Evolutionary conservation across 1,284 basidiomycete genomes (phyloP).

Genomic region (Boletus smithii): DNA sequence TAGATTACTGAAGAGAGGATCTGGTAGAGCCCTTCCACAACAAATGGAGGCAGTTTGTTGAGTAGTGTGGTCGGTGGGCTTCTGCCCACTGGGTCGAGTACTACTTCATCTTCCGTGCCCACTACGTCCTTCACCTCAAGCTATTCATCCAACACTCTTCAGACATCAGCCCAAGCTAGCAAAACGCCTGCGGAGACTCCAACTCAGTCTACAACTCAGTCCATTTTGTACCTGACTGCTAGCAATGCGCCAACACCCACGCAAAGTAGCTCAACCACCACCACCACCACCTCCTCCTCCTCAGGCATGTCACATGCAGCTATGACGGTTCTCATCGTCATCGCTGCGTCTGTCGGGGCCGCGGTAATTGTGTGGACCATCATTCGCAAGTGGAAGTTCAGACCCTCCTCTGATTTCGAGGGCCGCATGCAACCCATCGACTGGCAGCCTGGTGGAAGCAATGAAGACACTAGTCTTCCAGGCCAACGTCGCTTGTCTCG

Average conservation of each 20-base stretch:
- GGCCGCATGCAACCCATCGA: slow-evolving; percentile 80
- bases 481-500: slow-evolving; percentile 54
- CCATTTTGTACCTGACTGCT: slow-evolving; percentile 18
- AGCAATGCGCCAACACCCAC: slow-evolving; percentile 22
- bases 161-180: slow-evolving; percentile 14
- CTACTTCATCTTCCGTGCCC: slow-evolving; percentile 14
- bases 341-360: slow-evolving; percentile 66
- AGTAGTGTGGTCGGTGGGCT: slow-evolving; percentile 11
- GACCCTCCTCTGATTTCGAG: slow-evolving; percentile 75
- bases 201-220: slow-evolving; percentile 20
- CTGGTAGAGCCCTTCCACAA: slow-evolving; percentile 18
- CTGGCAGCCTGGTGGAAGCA: slow-evolving; percentile 67
- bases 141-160: slow-evolving; percentile 15
- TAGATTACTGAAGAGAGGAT: slow-evolving; percentile 8
- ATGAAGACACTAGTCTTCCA: slow-evolving; percentile 43
- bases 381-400: slow-evolving; percentile 90
- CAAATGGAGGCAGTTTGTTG: slow-evolving; percentile 4
- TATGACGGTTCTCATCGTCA: slow-evolving; percentile 65
- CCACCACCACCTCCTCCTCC: slow-evolving; percentile 16
- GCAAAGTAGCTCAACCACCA: slow-evolving; percentile 18
- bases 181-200: slow-evolving; percentile 2
- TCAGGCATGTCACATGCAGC: slow-evolving; percentile 55
- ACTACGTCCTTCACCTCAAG: slow-evolving; percentile 17
- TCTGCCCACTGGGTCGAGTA: slow-evolving; percentile 16
- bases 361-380: slow-evolving; percentile 77